Conservation (phyloP, 306 rosid genomes). For the Parietaria judaica region DNA sequence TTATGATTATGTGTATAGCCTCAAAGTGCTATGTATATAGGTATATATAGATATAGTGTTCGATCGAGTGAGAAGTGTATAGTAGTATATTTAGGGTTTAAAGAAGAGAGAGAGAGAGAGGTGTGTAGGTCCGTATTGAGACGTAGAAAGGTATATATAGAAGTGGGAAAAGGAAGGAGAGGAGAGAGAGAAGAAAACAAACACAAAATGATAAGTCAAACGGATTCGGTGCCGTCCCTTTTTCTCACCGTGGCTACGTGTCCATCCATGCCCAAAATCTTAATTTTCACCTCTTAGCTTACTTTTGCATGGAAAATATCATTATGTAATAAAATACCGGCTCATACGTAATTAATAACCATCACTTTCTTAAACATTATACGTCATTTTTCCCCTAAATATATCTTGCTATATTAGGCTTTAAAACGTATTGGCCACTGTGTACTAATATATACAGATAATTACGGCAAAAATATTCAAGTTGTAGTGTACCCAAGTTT, state of each 20-base stretch:
- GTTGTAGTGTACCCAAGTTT: too few relatives aligned
- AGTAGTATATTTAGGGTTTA: neutral
- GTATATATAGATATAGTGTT: neutral
- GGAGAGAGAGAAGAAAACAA: neutral
- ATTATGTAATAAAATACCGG: too few relatives aligned
- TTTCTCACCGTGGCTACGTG: slow-evolving; percentile 45
- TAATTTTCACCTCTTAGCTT: too few relatives aligned
- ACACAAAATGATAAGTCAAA: slow-evolving; percentile 38
- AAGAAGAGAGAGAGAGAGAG: slow-evolving; percentile 8
- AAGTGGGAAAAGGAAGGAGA: slow-evolving; percentile 1
- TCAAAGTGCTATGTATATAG: neutral
- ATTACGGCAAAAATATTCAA: too few relatives aligned
- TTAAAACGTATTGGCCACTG: too few relatives aligned
- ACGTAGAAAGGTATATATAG: slow-evolving; percentile 49
- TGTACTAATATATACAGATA: neutral
- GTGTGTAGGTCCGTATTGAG: slow-evolving; percentile 33
- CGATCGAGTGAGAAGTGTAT: neutral
- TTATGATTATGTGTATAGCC: neutral
- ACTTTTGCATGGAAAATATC: too few relatives aligned
- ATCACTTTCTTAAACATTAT: too few relatives aligned
- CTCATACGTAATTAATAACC: too few relatives aligned
- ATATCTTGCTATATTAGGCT: too few relatives aligned
- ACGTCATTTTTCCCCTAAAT: too few relatives aligned
- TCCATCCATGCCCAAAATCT: slow-evolving; percentile 19
- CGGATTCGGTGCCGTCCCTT: slow-evolving; percentile 80